phyloP scores from a whole-genome alignment of 306 rosid species.

The Medicago arabica region DNA sequence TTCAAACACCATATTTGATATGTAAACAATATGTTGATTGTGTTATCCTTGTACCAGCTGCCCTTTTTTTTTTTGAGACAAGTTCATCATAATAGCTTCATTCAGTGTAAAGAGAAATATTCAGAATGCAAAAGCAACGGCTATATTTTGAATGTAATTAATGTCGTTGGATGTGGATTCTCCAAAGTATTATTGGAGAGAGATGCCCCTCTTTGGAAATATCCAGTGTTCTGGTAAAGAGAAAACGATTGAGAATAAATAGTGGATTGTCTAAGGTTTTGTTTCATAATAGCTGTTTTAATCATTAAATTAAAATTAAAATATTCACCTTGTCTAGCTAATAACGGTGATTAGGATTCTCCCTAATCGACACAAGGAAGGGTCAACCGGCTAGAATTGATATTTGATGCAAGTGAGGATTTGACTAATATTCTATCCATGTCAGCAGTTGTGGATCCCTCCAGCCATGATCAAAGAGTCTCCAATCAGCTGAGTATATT shows the following conservation, averaged over 20 bases:
- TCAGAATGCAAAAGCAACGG: not conserved
- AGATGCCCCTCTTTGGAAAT: conserved; percentile 47
- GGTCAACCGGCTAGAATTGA: conserved; percentile 51
- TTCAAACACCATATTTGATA: too few species aligned
- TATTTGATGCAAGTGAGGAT: conserved; percentile 35
- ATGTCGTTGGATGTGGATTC: conserved; percentile 62
- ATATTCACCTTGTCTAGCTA: conserved; percentile 57
- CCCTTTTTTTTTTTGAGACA: too few species aligned
- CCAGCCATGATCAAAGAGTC: not conserved
- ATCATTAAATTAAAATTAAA: conserved; percentile 25
- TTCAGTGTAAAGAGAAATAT: too few species aligned
- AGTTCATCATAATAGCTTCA: too few species aligned
- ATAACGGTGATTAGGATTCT: conserved; percentile 53
- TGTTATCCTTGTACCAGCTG: too few species aligned
- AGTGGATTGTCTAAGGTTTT: conserved; percentile 49
- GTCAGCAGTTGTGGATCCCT: not conserved
- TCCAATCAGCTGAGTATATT: not conserved
- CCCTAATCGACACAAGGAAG: conserved; percentile 51
- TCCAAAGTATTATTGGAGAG: conserved; percentile 56
- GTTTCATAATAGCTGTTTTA: not conserved
- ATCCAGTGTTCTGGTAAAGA: conserved; percentile 20
- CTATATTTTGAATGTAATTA: conserved; percentile 2
- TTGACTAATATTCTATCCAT: not conserved
- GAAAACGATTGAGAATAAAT: conserved; percentile 47
- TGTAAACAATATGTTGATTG: too few species aligned